Evolutionary conservation across 306 rosid genomes (phyloP), one percentile per base, ranked within the genome.

Genomic region (Medicago ruthenica): DNA sequence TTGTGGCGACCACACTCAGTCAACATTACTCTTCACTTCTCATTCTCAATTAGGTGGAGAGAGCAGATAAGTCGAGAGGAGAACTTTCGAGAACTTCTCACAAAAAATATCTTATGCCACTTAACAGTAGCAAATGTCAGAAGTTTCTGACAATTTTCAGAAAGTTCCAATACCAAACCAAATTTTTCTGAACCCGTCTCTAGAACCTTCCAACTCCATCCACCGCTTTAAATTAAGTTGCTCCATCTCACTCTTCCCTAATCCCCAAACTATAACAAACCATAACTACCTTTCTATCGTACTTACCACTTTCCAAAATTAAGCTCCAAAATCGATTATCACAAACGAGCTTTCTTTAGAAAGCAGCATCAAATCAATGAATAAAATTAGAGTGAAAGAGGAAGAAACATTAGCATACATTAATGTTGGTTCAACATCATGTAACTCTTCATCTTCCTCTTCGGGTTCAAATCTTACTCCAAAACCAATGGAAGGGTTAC

Each of bases 401-500:
- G 97, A 94, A 73, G 95, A 86, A 18, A 41, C 16, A 17, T 15
- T 80, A 21, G 15, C 85, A 9, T 81, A 66, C 44, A 39, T 77
- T 2, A 20, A 3, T 18, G 70, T 54, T 42, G 87, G 77, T 10
- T 82, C 89, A 2, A 70, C 89, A 7, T 80, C 93, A 9, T 82
- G 91, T 1, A 82, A 95, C 0, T 75, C 93, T 1, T 84, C 94
- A 0, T 84, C 91, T 1, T 85, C 97, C 2, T 82, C 90, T 37
- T 77, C 91, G 0, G 11, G 18, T 39, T 87, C 94, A 0, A 76
- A 39, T 70, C 7, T 76, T 14, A 63, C 83, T 1, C 97, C 99
- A 2, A 95, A 76, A 27, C 99, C 99, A 3, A 89, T 85, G 76
- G 97, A 88, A 80, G 97, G 97, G 0, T 51, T 96, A 3, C 89